Base-by-base conservation (phyloP, 2,329 filamentous ascomycete genomes). In the Colletotrichum salicis region DNA sequence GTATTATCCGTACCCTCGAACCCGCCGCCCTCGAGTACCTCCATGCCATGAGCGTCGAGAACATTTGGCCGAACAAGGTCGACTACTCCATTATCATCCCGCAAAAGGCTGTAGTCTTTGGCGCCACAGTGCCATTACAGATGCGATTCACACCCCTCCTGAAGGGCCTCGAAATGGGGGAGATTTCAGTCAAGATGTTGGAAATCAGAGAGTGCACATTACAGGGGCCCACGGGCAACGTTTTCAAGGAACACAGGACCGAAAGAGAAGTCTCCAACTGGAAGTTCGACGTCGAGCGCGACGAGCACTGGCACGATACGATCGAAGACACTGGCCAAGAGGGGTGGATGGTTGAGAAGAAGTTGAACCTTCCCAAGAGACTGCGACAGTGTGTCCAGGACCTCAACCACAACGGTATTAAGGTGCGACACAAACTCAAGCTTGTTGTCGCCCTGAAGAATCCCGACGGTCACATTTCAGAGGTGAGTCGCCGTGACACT, bases 21-120 rank as follows among this genome's bases (percentile, higher is more conserved):
- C 88, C 93, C 12, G 91, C 91, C 62, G 92, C 93, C 12, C 86
- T 95, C 70, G 93, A 96, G 79, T 88, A 95, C 73, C 87, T 93
- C 48, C 93, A 98, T 81, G 92, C 94, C 59, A 96, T 98, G 94
- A 94, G 94, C 74, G 95, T 98, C 74, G 95, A 98, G 82, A 98
- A 98, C 79, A 93, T 97, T 74, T 99, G 96, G 96, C 93, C 95
- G 6, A 96, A 97, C 85, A 99, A 99, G 86, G 90, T 98, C 76
- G 94, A 97, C 80, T 99, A 99, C 84, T 96, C 94, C 35, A 95
- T 99, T 74, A 91, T 94, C 70, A 94, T 97, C 12, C 96, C 96
- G 0, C 95, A 94, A 78, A 98, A 98, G 84, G 96, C 96, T 2
- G 92, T 97, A 65, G 93, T 97, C 22, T 97, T 98, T 77, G 96